These are phyloP conservation scores for Candida schatavii DNA, from an alignment of 805 yeast species.

Conservation along the genomic window DNA sequence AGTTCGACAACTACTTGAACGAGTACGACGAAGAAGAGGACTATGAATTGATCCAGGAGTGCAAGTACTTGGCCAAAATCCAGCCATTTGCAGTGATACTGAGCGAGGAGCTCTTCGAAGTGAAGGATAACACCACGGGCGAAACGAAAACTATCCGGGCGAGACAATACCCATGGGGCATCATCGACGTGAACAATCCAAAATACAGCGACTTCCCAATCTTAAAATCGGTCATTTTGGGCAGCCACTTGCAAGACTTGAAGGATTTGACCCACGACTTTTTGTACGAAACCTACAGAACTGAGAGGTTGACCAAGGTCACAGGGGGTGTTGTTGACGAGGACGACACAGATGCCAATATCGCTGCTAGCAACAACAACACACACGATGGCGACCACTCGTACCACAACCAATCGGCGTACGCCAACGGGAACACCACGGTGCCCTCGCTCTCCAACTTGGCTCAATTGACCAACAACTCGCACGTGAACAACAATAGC, in stretches of 20 bases:
- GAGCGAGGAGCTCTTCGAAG: conserved; percentile 55
- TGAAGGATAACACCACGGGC: conserved; percentile 44
- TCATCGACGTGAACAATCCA: conserved; percentile 53
- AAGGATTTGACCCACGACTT: conserved; percentile 77
- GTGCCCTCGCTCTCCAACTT: conserved; percentile 62
- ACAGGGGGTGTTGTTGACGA: conserved; percentile 33
- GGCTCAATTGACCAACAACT: conserved; percentile 46
- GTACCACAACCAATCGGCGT: conserved; percentile 1
- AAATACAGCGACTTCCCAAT: conserved; percentile 52
- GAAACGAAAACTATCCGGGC: conserved; percentile 43
- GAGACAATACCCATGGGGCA: conserved; percentile 78
- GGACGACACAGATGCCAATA: conserved; percentile 18
- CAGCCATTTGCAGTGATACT: conserved; percentile 78
- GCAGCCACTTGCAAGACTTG: conserved; percentile 79
- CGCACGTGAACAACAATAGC: conserved; percentile 5
- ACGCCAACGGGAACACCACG: conserved; percentile 10
- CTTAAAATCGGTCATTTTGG: conserved; percentile 68
- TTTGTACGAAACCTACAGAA: conserved; percentile 75
- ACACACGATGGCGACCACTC: conserved; percentile 7
- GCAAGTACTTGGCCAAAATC: conserved; percentile 53
- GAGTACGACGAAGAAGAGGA: conserved; percentile 70
- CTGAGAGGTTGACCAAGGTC: conserved; percentile 66
- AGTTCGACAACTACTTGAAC: conserved; percentile 53
- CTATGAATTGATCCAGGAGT: conserved; percentile 71
- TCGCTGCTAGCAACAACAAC: not conserved